Evolutionary conservation across 2,329 filamentous ascomycete species (phyloP), one percentile per base, ranked within the genome.

Genomic region (Penicillium sp.): DNA sequence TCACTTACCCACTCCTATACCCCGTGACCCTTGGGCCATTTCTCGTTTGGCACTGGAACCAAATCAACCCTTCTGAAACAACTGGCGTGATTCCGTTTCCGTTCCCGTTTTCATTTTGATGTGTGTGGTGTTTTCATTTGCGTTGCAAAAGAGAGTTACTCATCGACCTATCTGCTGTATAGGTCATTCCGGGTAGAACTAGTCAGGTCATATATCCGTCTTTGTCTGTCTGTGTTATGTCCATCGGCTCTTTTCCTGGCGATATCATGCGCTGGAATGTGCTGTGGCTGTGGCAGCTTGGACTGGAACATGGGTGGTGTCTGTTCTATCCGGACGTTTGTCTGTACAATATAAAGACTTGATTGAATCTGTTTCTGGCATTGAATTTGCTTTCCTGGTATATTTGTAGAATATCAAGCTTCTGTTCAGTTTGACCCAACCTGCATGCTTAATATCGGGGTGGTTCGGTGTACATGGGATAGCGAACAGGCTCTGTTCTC

Each of bases 151-250:
- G 61, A 60, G 59, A 60, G 58, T 58, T 55, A 57, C 53, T 60
- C 53, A 58, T 60, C 55, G 59, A 65, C 68, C 70, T 72, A 69
- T 73, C 69, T 66, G 71, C 70, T 64, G 70, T 59, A 66, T 70
- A 65, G 69, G 67, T 67, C 52, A 46, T 45, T 55, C 45, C 51
- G 43, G 51, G 25, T 59, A 52, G 57, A 44, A 29, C n/a, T 48
- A 13, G 5, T 19, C 55, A 21, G 19, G 25, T 44, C 11, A 16
- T 49, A 33, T 52, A 8, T 40, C 41, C 21, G 31, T 45, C 10
- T 46, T 45, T 10, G 21, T 25, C 46, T 36, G 33, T 41, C 38
- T 53, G 40, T 39, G 40, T 43, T 16, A 0, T 29, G 13, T 29
- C n/a, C 7, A 25, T 33, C 25, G 40, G 45, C 36, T 54, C 10